phyloP scores from a whole-genome alignment of 73 alveolate genomes.

The Breviolum minutum region DNA sequence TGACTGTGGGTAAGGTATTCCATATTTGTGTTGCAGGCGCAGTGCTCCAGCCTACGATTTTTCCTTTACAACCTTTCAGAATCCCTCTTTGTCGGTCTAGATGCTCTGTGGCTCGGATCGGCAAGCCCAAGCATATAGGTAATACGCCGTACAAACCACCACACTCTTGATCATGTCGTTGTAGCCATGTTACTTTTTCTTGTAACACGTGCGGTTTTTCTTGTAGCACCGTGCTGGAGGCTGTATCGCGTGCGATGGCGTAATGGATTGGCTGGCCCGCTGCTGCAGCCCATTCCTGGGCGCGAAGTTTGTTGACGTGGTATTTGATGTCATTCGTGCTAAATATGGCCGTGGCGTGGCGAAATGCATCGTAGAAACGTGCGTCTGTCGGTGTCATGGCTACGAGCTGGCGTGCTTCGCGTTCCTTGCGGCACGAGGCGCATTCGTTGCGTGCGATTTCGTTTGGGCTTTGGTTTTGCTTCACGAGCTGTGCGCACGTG shows the following conservation, averaged over 20 bases:
- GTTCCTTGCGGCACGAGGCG: neutral
- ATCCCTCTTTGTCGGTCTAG: neutral
- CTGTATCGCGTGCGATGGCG: neutral
- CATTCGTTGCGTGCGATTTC: neutral
- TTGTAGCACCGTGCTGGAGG: neutral
- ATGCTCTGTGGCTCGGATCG: slow-evolving; percentile 14
- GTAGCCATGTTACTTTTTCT: neutral
- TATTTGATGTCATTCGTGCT: neutral
- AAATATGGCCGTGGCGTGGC: neutral
- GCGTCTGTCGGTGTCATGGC: neutral
- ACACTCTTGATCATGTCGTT: neutral
- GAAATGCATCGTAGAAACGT: neutral
- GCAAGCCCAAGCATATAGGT: neutral
- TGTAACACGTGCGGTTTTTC: neutral
- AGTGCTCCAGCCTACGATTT: slow-evolving; percentile 2
- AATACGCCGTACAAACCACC: neutral
- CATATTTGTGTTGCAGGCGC: too few species aligned
- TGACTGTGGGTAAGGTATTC: neutral
- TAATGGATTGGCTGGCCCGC: neutral
- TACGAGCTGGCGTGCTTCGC: neutral
- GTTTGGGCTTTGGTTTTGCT: neutral
- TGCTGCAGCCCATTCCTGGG: neutral
- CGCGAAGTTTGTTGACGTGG: slow-evolving; percentile 31
- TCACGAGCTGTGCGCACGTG: neutral
- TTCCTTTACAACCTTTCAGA: neutral